phyloP scores from a whole-genome alignment of 495 filamentous ascomycete species.

The Chaetomium tenue region DNA sequence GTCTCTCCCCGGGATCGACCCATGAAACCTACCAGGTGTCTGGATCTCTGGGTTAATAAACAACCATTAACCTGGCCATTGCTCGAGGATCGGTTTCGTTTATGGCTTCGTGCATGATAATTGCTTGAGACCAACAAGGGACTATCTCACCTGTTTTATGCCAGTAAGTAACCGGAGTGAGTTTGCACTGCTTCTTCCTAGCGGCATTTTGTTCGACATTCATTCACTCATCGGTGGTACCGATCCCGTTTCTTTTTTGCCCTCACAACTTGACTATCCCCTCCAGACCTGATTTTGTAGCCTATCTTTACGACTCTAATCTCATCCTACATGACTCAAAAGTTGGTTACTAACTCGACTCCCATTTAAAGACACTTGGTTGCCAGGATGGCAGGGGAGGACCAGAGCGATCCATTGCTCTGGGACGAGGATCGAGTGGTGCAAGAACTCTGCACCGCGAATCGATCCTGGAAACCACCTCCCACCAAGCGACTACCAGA shows the following conservation, averaged over 20 bases:
- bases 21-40: neutral
- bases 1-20: neutral
- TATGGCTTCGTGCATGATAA: neutral
- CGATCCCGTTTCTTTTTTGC: too few relatives aligned
- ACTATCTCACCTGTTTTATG: neutral
- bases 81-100: neutral
- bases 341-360: neutral
- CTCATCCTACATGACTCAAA: neutral
- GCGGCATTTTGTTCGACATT: too few relatives aligned
- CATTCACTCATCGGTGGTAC: too few relatives aligned
- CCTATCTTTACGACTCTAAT: too few relatives aligned
- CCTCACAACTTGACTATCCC: too few relatives aligned
- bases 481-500: conserved; percentile 49
- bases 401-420: conserved; percentile 58
- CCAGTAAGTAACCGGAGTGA: neutral
- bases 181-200: too few relatives aligned
- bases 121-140: neutral
- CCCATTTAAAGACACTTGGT: neutral
- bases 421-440: conserved; percentile 69
- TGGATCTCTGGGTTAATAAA: neutral
- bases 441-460: conserved; percentile 57
- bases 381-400: conserved; percentile 25
- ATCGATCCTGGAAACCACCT: conserved; percentile 45
- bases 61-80: neutral
- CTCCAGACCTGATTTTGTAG: neutral